These are phyloP conservation scores for Lyophyllum shimeji DNA, from an alignment of 768 basidiomycete genomes.

Conservation along the genomic window DNA sequence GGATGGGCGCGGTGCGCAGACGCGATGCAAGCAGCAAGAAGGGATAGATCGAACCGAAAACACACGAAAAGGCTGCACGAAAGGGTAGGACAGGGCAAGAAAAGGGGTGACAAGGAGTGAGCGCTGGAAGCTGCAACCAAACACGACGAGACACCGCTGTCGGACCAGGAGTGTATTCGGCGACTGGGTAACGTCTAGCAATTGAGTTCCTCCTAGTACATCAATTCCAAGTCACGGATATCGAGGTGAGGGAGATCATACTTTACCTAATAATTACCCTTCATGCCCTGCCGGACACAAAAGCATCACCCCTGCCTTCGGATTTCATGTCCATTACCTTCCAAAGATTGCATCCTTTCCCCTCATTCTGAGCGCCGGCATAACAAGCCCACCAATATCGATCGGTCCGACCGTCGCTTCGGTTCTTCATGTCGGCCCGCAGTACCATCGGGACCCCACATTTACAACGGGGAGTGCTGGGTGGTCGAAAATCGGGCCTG, in stretches of 20 bases:
- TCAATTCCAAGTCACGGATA: not conserved
- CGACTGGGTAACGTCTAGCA: not conserved
- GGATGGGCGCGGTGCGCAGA: too few relatives aligned
- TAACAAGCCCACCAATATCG: constrained; percentile 84
- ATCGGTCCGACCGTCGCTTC: constrained; percentile 50
- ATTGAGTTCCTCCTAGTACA: not conserved
- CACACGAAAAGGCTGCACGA: too few relatives aligned
- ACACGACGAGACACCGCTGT: too few relatives aligned
- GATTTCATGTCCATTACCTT: constrained; percentile 65
- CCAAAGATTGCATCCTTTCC: constrained; percentile 79
- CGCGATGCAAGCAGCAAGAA: too few relatives aligned
- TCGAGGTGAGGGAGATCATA: not conserved
- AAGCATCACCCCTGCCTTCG: constrained; percentile 61
- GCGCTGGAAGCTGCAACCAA: too few relatives aligned
- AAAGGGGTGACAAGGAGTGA: too few relatives aligned
- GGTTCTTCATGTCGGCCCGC: constrained; percentile 78
- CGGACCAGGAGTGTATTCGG: too few relatives aligned
- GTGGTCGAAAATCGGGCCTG: constrained; percentile 74
- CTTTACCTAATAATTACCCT: not conserved
- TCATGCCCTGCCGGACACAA: not conserved
- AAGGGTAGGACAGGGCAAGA: too few relatives aligned
- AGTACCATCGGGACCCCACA: constrained; percentile 72
- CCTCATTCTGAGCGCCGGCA: constrained; percentile 80
- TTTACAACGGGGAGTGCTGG: constrained; percentile 67
- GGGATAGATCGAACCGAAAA: too few relatives aligned